Percentiles rank a stretch among this genome's conserved stretches.
Conservation (phyloP, 495 filamentous ascomycete genomes). For the Penicillium lagena region DNA sequence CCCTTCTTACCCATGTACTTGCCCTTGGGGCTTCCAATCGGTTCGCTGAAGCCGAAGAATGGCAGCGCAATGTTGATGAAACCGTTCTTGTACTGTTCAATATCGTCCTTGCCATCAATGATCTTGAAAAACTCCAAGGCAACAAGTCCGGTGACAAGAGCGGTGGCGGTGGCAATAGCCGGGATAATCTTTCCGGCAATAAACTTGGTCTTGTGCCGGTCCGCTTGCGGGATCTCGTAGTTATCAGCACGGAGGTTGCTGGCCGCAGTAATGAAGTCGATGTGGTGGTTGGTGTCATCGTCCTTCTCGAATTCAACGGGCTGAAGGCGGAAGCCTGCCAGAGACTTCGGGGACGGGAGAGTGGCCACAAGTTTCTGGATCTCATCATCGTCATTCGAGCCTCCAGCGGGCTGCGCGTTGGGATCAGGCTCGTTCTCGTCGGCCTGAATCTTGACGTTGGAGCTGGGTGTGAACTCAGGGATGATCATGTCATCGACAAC, state of each 20-base stretch:
- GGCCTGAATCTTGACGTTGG: conserved; percentile 94
- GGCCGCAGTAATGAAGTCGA: conserved; percentile 97
- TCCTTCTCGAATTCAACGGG: conserved; percentile 99
- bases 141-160: conserved; percentile 89
- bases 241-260: conserved; percentile 97
- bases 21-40: conserved; percentile 86
- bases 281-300: conserved; percentile 96
- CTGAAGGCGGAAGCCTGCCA: conserved; percentile 79
- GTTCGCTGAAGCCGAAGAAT: conserved; percentile 97
- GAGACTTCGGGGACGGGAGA: conserved; percentile 70
- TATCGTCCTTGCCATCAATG: conserved; percentile 86
- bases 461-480: conserved; percentile 88
- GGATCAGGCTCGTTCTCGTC: conserved; percentile 93
- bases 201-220: conserved; percentile 97
- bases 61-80: conserved; percentile 96
- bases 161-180: conserved; percentile 96
- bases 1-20: conserved; percentile 67
- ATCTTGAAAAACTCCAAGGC: conserved; percentile 94
- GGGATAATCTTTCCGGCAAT: conserved; percentile 99
- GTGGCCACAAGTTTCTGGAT: conserved; percentile 57
- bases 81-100: conserved; percentile 98
- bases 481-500: conserved; percentile 91
- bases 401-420: conserved; percentile 54
- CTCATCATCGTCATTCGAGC: conserved; percentile 61
- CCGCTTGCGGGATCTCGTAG: conserved; percentile 88